Base-by-base conservation (phyloP, 1,284 basidiomycete species). In the Cutaneotrichosporon sp. region DNA sequence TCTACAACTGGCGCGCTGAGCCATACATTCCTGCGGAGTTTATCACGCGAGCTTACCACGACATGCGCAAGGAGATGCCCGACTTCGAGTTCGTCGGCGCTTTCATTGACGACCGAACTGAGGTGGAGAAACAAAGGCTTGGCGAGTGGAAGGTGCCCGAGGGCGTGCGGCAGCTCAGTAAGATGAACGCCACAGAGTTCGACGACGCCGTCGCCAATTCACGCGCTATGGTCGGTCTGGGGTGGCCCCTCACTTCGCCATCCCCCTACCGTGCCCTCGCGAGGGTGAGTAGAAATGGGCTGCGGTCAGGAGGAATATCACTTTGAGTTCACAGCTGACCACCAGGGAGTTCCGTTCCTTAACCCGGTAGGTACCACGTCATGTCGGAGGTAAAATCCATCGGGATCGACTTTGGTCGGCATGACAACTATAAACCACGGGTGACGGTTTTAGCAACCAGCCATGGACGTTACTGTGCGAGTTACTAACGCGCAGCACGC, bases 11-110 rank as follows among this genome's bases (percentile, higher is more conserved):
- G 29, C 27, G 3, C 24, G 49, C 33, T n/a, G 20, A 51, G 31
- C 20, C 16, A 20, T 7, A 24, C 5, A 39, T 39, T 20, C n/a
- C n/a, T 26, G 34, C 19, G 32, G 46, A 41, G 10, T 54, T 53
- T 16, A 59, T 52, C 34, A 25, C 47, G n/a, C 52, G 57, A 12
- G 62, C 60, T 9, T 16, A 10, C 34, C 24, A 35, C 12, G 57
- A 62, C 25, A 41, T 64, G 16, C 42, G 51, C 5, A 19, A 46
- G 12, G 54, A 58, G 45, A 62, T 54, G 31, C 57, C 59, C 3
- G 59, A 54, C 26, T 62, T 64, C 19, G 59, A 64, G 42, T 61
- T 64, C 35, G 59, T 62, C 4, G 57, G 49, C 17, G 53, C 45
- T 17, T 44, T 53, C 29, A 39, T 25, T 9, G 61, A 64, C 38